Conservation (phyloP, 176 grass and related monocot species). For the Otatea glauca region DNA sequence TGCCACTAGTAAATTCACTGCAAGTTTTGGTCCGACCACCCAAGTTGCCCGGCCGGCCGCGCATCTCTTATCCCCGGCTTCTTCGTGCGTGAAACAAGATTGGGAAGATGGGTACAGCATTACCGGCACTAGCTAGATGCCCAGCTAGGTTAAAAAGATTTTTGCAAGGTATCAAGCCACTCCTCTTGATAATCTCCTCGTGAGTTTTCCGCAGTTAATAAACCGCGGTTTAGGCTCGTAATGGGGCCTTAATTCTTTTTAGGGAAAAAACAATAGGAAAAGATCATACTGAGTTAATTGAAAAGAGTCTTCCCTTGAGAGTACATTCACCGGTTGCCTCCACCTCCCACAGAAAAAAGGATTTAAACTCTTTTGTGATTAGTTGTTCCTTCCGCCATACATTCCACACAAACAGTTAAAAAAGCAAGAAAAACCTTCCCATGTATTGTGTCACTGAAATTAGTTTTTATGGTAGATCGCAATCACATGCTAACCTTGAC, state of each 20-base stretch:
- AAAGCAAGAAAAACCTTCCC: no score
- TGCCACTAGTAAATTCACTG: conserved; percentile 38
- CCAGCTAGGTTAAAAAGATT: conserved; percentile 11
- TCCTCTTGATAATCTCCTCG: not conserved
- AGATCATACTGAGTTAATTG: not conserved
- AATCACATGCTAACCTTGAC: no score
- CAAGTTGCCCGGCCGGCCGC: conserved; percentile 42
- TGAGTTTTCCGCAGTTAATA: not conserved
- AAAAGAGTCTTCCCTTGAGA: no score
- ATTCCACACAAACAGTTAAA: no score
- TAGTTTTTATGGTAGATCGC: no score
- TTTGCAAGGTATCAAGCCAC: not conserved
- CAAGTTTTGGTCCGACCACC: conserved; percentile 43
- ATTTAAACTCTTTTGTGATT: no score
- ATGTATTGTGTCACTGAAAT: no score
- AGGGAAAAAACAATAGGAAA: not conserved
- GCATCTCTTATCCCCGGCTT: conserved; percentile 36
- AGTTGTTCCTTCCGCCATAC: no score
- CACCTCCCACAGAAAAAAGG: no score
- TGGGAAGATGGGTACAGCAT: conserved; percentile 49
- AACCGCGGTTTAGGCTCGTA: not conserved
- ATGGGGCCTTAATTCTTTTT: not conserved
- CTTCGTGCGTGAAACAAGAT: conserved; percentile 26
- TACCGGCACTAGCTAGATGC: conserved; percentile 14
- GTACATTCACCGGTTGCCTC: no score